Evolutionary conservation across 371 early-diverging fungal species (phyloP).

Genomic region (Zopfochytrium polystomum): DNA sequence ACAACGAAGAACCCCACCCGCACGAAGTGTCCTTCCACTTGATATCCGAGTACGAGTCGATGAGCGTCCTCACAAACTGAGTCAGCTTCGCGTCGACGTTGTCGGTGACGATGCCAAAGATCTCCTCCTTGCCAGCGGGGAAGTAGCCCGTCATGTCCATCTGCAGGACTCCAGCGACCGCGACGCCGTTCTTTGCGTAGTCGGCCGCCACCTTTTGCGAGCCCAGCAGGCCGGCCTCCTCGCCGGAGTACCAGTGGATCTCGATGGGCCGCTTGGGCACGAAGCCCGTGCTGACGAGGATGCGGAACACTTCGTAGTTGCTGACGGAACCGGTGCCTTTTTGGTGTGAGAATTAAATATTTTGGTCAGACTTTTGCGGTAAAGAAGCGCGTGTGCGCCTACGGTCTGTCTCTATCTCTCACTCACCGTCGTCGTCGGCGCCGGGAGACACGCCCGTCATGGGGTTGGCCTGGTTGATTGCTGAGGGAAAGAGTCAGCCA

Average conservation of each 20-base stretch:
- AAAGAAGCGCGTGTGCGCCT: not conserved
- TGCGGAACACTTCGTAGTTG: conserved; percentile 80
- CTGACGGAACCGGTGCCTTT: conserved; percentile 73
- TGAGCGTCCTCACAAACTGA: conserved; percentile 53
- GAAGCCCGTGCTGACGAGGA: conserved; percentile 64
- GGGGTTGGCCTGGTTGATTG: conserved; percentile 57
- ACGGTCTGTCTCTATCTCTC: not conserved
- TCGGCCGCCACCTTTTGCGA: conserved; percentile 66
- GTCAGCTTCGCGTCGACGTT: conserved; percentile 69
- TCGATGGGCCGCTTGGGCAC: conserved; percentile 80
- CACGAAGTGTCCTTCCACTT: conserved; percentile 1
- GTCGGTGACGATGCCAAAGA: conserved; percentile 83
- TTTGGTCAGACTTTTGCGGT: too few relatives aligned
- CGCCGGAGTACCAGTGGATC: conserved; percentile 79
- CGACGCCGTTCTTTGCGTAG: conserved; percentile 56
- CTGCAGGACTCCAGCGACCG: conserved; percentile 69
- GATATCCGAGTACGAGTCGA: conserved; percentile 23
- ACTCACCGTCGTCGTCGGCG: conserved; percentile 53
- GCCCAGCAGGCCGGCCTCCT: conserved; percentile 59
- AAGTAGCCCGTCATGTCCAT: conserved; percentile 78
- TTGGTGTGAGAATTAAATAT: conserved; percentile 51
- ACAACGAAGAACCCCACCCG: not conserved
- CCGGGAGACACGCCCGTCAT: conserved; percentile 78
- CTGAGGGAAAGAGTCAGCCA: not conserved
- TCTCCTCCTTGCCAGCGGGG: conserved; percentile 34